Evolutionary conservation across 108 stramenopile species (phyloP), one percentile per base, ranked within the genome.

Genomic region (Craspedostauros australis): DNA sequence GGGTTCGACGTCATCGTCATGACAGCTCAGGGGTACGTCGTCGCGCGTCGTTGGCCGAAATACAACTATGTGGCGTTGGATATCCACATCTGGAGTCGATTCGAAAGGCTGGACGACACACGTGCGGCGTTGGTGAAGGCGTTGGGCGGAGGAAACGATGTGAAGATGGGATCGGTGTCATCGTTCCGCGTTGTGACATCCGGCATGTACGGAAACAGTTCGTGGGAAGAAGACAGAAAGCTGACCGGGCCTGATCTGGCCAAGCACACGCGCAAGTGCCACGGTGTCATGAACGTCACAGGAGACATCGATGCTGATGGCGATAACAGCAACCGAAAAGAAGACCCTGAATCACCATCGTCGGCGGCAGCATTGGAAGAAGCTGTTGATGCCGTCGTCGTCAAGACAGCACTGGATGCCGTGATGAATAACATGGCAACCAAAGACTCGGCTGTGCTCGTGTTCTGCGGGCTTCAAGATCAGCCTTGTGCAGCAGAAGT

Each of bases 211-310:
- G 84, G 84, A 32, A 60, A 69, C 9, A 64, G 69, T 22, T 77
- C 78, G 22, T 86, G 84, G 84, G 70, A 72, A 46, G 72, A 82
- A 16, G 84, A 86, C 52, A 69, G 70, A 2, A 69, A 73, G 33
- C 59, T 62, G 6, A 64, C 73, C 9, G 84, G 84, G 19, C 84
- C 84, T 0, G n/a, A n/a, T n/a, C n/a, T n/a, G n/a, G n/a, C n/a
- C n/a, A n/a, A n/a, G n/a, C n/a, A n/a, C n/a, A n/a, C n/a, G n/a
- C n/a, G n/a, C n/a, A n/a, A n/a, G n/a, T n/a, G n/a, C n/a, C n/a
- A n/a, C n/a, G n/a, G n/a, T n/a, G n/a, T n/a, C n/a, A n/a, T n/a
- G n/a, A n/a, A n/a, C n/a, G n/a, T n/a, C n/a, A n/a, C n/a, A n/a
- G n/a, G n/a, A n/a, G n/a, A n/a, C n/a, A n/a, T n/a, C n/a, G n/a